phyloP scores from a whole-genome alignment of 2,329 filamentous ascomycete genomes.

The Zasmidium angulare region DNA sequence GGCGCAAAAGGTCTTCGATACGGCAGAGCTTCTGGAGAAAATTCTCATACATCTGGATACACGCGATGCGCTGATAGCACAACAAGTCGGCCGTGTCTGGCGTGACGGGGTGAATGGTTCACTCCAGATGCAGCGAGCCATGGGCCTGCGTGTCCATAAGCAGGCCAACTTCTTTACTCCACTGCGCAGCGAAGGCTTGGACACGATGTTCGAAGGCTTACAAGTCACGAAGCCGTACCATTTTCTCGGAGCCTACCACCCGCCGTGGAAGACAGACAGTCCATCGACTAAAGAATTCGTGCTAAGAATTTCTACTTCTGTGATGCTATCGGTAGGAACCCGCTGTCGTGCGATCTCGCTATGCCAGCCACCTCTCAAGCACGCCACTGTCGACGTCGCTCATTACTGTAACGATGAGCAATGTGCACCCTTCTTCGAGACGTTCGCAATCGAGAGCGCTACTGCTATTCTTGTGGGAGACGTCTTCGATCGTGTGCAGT shows the following conservation, averaged over 20 bases:
- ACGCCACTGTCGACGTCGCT: background rate
- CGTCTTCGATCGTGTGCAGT: background rate
- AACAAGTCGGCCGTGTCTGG: background rate
- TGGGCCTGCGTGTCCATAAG: background rate
- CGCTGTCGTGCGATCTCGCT: background rate
- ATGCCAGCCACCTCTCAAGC: background rate
- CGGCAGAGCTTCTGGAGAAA: constrained; percentile 15
- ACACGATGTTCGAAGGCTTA: no score
- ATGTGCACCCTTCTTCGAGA: background rate
- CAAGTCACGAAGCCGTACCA: no score
- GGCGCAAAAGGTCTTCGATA: constrained; percentile 3
- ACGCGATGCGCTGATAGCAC: background rate
- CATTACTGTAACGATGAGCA: background rate
- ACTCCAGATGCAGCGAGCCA: background rate
- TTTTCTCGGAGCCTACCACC: no score
- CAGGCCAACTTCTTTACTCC: background rate
- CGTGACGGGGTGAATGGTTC: constrained; percentile 1
- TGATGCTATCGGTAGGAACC: background rate
- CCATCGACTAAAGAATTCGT: no score
- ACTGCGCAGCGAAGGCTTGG: no score
- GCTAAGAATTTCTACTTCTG: no score
- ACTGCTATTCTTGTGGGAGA: background rate
- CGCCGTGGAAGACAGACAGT: no score
- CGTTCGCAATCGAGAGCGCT: background rate
- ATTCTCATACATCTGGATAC: constrained; percentile 4